Conservation (phyloP, 2,329 filamentous ascomycete species). For the Fusarium piperis region DNA sequence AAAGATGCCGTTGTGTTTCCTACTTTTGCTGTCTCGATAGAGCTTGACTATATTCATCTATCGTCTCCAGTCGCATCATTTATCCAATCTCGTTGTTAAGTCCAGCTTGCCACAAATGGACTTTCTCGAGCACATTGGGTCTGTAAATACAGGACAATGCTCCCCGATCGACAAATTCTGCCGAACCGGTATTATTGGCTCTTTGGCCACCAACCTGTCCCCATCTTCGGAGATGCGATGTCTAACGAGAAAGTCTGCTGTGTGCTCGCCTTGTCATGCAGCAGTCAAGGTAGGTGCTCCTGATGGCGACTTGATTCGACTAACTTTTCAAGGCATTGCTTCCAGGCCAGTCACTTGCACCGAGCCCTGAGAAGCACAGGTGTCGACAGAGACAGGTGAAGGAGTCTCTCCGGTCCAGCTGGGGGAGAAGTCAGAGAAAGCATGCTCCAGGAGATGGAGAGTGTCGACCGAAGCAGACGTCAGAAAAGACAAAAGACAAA, state of each 20-base stretch:
- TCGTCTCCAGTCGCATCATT: neutral
- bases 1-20: conserved; percentile 16
- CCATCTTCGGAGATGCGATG: conserved; percentile 1
- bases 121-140: neutral
- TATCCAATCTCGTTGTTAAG: neutral
- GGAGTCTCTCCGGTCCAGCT: neutral
- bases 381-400: conserved; percentile 8
- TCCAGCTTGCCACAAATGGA: neutral
- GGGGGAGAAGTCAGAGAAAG: conserved; percentile 8
- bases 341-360: neutral
- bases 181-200: neutral
- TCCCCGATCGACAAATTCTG: neutral
- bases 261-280: conserved; percentile 6
- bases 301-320: neutral
- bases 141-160: conserved; percentile 4
- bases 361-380: neutral
- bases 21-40: neutral
- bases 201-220: neutral
- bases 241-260: neutral
- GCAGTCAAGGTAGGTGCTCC: conserved; percentile 11
- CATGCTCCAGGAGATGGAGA: neutral
- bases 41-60: neutral
- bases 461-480: neutral
- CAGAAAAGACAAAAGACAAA: neutral
- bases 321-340: conserved; percentile 8